Evolutionary conservation across 1,139 yeast genomes (phyloP), one percentile per base, ranked within the genome.

Genomic region (Scheffersomyces lignicola): DNA sequence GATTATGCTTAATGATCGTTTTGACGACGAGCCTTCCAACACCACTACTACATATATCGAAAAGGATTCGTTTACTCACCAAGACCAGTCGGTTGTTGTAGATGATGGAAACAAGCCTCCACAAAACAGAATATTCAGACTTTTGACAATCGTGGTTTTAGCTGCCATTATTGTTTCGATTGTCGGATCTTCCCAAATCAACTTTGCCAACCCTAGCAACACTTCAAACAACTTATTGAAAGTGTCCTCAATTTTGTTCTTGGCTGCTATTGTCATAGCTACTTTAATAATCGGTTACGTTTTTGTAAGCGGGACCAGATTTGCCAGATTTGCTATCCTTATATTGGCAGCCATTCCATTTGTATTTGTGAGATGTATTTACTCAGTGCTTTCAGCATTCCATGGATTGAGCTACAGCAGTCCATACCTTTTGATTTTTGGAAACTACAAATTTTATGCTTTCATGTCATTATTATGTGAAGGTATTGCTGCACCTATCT

Each of bases 341-440:
- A 34, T 43, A 11, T 35, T 40, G 12, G 26, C 25, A 7, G 32
- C 38, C 5, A 34, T 40, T 24, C 26, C 37, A 3, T 24, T 43
- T 6, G 36, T 43, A 27, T 29, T 43, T 16, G 31, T 40, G 3
- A 39, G 47, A 29, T 40, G 43, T 30, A 18, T 28, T 18, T 43
- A 42, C 26, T 39, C 46, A n/a, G 18, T 43, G 13, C 6, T 41
- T 9, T 31, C 31, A 22, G 38, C 42, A 21, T 43, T 43, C 28
- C 37, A 42, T 32, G 45, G 46, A 4, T 20, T 40, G 6, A 14
- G 30, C 18, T 42, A 37, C 14, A 44, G 44, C 12, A 40, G 37
- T 33, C 27, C 35, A 26, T 43, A 38, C 21, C 40, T 42, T 34
- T 34, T 43, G 17, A 35, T 34, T 10, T 40, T 43, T 40, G 47